Percentiles rank a stretch among this genome's conserved stretches.
Conservation (phyloP, 306 rosid genomes). For the Gillenia trifoliata region DNA sequence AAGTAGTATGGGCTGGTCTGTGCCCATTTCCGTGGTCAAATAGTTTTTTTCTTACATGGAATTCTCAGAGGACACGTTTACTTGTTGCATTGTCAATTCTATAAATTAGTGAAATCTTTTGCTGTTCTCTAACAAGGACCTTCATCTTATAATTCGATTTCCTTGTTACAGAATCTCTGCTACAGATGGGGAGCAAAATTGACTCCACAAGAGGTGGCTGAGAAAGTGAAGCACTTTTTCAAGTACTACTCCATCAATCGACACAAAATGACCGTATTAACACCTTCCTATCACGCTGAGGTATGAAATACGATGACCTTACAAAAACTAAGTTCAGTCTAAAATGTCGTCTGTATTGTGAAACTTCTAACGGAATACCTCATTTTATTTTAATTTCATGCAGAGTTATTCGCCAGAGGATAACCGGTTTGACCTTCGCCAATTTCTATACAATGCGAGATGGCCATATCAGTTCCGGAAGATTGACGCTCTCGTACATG, state of each 20-base stretch:
- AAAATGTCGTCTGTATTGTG: neutral
- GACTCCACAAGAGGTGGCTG: constrained; percentile 86
- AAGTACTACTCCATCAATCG: constrained; percentile 90
- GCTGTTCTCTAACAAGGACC: neutral
- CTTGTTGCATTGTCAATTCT: neutral
- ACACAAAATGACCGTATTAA: constrained; percentile 86
- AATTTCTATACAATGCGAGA: constrained; percentile 76
- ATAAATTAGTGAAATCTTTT: neutral
- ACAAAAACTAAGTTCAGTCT: neutral
- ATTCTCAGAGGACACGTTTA: neutral
- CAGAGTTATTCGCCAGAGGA: constrained; percentile 99
- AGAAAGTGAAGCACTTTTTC: constrained; percentile 90
- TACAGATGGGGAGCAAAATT: constrained; percentile 75
- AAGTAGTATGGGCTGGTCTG: neutral
- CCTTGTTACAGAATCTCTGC: constrained; percentile 68
- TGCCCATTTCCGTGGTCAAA: neutral
- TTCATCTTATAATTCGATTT: neutral
- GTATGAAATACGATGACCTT: constrained; percentile 39
- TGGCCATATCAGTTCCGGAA: constrained; percentile 91
- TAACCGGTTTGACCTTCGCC: constrained; percentile 86
- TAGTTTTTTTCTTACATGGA: neutral
- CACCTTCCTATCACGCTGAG: constrained; percentile 98
- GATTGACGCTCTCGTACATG: constrained; percentile 74
- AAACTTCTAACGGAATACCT: neutral
- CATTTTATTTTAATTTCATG: neutral